Evolutionary conservation across 176 grass and related monocot genomes (phyloP), one percentile per base, ranked within the genome.

Genomic region (Oryza meyeriana): DNA sequence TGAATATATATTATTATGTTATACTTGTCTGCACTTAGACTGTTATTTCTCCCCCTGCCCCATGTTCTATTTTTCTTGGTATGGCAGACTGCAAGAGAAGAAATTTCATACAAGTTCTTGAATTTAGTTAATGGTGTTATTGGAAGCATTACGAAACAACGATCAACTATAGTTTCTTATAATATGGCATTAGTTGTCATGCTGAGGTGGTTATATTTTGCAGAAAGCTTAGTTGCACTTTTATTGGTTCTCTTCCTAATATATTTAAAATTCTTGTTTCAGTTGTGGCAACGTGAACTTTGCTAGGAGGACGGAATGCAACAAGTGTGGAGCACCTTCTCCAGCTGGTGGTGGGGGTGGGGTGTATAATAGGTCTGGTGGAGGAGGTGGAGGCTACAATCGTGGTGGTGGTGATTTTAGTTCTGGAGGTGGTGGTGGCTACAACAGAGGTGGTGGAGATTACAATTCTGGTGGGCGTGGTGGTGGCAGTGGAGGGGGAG

Each of bases 201-300:
- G 20, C 38, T 73, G 10, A 5, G 70, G 3, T 25, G 39, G 26
- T 20, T 28, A 48, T 74, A 13, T 74, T 83, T 47, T 47, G 29
- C 8, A 61, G 27, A 73, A 62, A 25, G 26, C 4, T 6, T 69
- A 1, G 22, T 18, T 27, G 62, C 55, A 14, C 16, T 45, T 16
- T 45, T 3, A 17, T 45, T 28, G 40, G 16, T 71, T 44, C 5
- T 71, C 38, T 85, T 85, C 55, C 27, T 89, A 41, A 81, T 41
- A 52, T 27, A 10, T 76, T 30, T 75, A 31, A 22, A 65, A 72
- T 62, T 86, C 17, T 79, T 85, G 57, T 59, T 85, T 44, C 80
- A 99, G 97, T 61, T 99, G 97, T n/a, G 91, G 91, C 40, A 99
- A 99, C 32, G 65, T 99, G 83, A 99, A 99, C 85, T 99, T 99